Base-by-base conservation (phyloP, 805 yeast genomes). In the Candida arabinofermentans region DNA sequence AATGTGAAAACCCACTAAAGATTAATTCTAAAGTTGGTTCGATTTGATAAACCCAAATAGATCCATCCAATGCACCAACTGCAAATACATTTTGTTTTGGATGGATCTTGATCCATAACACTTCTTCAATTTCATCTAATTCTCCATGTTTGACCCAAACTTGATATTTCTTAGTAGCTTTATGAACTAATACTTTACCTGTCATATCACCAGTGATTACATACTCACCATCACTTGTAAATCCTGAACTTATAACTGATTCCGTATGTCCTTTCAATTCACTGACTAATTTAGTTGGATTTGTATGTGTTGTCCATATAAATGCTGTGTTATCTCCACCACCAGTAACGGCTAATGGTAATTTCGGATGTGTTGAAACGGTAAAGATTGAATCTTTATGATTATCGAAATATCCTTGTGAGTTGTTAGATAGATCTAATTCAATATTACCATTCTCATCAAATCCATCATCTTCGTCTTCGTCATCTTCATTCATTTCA, bases 161-260 rank as follows among this genome's bases (percentile, higher is more conserved):
- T 60, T 90, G 88, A 23, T 95, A 96, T 34, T 83, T 83, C 53
- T 83, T 82, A 35, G 73, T 62, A 6, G 90, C 68, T 58, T 79
- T 77, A 68, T 82, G 86, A 13, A 89, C 78, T 52, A 86, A 72
- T 24, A 91, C 71, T 54, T 79, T 79, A 40, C 99, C 98, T 41
- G 81, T 81, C 99, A 93, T 93, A 65, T 95, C 99, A 30, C 91
- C 98, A 5, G 96, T 84, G 10, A 93, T 73, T 33, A 86, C 69
- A 55, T 70, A 89, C 34, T 78, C 72, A 21, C 98, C 99, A 55
- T 87, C 93, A 27, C 70, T 64, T 1, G 96, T 81, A 64, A 93
- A 93, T 0, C 81, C 88, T 39, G 93, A 90, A 7, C 87, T 71
- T 39, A 88, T 76, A 3, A 93, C 93, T 24, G 95, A 84, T 62